Percentiles rank a stretch among this genome's conserved stretches.
phyloP scores from a whole-genome alignment of 2,329 filamentous ascomycete species.

The Ceratocystis huliohia region DNA sequence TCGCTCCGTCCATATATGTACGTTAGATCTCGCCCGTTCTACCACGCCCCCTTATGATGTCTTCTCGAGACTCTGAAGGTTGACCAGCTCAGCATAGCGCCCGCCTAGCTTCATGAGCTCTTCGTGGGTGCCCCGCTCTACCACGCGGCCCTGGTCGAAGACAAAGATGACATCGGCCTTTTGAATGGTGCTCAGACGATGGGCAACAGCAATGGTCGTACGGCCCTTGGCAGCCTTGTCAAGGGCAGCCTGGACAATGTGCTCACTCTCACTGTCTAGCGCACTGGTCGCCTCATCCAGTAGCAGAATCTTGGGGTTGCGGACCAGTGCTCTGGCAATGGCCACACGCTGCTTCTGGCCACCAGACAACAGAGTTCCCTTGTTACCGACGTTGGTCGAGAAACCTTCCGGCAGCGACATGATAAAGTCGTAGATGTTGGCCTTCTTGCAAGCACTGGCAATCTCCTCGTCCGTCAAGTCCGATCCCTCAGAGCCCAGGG shows the following conservation, averaged over 20 bases:
- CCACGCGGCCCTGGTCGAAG: constrained; percentile 79
- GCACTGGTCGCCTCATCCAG: constrained; percentile 72
- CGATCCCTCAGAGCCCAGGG: constrained; percentile 56
- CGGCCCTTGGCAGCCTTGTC: constrained; percentile 72
- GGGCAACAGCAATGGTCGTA: constrained; percentile 88
- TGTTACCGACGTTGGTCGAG: constrained; percentile 71
- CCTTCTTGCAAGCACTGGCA: constrained; percentile 69
- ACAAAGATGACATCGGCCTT: constrained; percentile 93
- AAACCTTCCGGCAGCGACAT: constrained; percentile 75
- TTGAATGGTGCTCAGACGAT: constrained; percentile 83
- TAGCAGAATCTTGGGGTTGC: constrained; percentile 78
- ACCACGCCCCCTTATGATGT: constrained; percentile 1
- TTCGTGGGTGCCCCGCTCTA: constrained; percentile 69
- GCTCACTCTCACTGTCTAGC: constrained; percentile 63
- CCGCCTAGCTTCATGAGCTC: constrained; percentile 59
- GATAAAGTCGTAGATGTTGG: constrained; percentile 90
- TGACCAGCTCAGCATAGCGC: constrained; percentile 66
- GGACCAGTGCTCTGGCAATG: constrained; percentile 79
- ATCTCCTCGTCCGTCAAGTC: constrained; percentile 60
- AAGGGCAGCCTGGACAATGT: constrained; percentile 67
- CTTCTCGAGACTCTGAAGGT: constrained; percentile 56
- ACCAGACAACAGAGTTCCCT: constrained; percentile 73
- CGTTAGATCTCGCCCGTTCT: not conserved
- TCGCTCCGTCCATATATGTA: not conserved
- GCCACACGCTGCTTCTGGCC: constrained; percentile 93